Evolutionary conservation across 164 flowering plant genomes (phyloP).

Genomic region (Nymphaea colorata): DNA sequence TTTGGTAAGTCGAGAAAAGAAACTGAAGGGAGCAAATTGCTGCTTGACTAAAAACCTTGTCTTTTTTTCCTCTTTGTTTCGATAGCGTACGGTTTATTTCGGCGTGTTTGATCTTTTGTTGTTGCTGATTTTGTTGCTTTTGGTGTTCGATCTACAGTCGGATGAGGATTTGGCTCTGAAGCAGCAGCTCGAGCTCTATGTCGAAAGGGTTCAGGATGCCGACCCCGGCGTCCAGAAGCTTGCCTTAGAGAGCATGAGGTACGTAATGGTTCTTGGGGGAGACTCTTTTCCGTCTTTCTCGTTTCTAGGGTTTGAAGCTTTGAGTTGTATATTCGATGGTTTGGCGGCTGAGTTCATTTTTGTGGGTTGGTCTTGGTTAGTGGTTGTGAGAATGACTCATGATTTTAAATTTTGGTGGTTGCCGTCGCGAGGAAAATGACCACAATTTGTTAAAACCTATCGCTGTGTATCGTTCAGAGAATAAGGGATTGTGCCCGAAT

Average conservation of each 20-base stretch:
- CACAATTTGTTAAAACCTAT: no score
- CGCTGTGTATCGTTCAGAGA: no score
- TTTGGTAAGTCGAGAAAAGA: slow-evolving; percentile 30
- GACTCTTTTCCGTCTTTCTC: not conserved
- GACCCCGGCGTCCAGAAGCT: slow-evolving; percentile 73
- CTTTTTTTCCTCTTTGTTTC: not conserved
- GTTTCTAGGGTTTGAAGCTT: slow-evolving; percentile 1
- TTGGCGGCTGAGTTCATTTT: not conserved
- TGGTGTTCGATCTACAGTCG: slow-evolving; percentile 34
- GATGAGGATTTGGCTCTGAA: slow-evolving; percentile 95
- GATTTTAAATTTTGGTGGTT: no score
- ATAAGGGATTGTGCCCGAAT: no score
- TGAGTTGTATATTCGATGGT: no score
- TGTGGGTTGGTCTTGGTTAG: not conserved
- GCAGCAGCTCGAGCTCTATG: slow-evolving; percentile 90
- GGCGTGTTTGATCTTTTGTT: not conserved
- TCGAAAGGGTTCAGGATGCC: slow-evolving; percentile 83
- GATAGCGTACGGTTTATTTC: not conserved
- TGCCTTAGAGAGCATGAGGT: slow-evolving; percentile 98
- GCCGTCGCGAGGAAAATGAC: no score
- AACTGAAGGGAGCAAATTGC: not conserved
- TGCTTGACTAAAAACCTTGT: not conserved
- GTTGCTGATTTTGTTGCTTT: slow-evolving; percentile 1
- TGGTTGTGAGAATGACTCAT: no score
- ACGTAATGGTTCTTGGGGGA: not conserved